These are phyloP conservation scores for Strobilomyces confusus DNA, from an alignment of 768 basidiomycete genomes.

Conservation along the genomic window DNA sequence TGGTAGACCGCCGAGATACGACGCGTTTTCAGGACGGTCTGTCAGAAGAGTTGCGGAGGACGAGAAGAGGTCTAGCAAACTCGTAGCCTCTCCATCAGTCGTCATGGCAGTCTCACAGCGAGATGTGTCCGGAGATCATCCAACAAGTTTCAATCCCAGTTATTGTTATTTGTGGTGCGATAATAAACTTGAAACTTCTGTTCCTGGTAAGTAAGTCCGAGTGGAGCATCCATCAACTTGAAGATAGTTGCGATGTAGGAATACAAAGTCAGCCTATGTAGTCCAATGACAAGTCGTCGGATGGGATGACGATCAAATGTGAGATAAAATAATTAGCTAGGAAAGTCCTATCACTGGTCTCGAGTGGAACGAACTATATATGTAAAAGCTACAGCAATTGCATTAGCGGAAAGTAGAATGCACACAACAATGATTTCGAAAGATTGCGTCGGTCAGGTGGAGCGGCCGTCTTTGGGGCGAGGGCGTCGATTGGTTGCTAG, in stretches of 20 bases:
- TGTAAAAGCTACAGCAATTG: constrained; percentile 17
- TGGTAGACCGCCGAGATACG: constrained; percentile 65
- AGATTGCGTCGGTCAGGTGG: not conserved
- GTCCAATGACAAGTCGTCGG: not conserved
- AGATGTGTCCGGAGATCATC: not conserved
- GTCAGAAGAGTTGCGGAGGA: constrained; percentile 7
- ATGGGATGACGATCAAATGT: not conserved
- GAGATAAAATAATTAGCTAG: not conserved
- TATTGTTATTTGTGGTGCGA: not conserved
- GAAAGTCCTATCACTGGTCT: not conserved
- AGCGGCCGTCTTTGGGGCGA: not conserved
- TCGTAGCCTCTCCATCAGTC: constrained; percentile 20
- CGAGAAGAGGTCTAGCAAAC: constrained; percentile 27
- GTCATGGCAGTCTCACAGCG: constrained; percentile 16
- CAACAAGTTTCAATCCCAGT: not conserved
- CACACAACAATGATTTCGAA: constrained; percentile 1
- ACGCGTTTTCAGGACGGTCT: constrained; percentile 25
- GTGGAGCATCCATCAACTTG: not conserved
- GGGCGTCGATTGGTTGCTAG: constrained; percentile 12
- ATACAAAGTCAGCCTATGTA: constrained; percentile 13
- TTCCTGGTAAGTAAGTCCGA: not conserved
- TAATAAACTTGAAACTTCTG: not conserved
- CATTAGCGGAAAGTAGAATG: constrained; percentile 6
- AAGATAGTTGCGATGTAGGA: constrained; percentile 2
- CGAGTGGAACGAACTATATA: not conserved